Conservation (phyloP, 768 basidiomycete genomes). For the Hypholoma fasciculare region DNA sequence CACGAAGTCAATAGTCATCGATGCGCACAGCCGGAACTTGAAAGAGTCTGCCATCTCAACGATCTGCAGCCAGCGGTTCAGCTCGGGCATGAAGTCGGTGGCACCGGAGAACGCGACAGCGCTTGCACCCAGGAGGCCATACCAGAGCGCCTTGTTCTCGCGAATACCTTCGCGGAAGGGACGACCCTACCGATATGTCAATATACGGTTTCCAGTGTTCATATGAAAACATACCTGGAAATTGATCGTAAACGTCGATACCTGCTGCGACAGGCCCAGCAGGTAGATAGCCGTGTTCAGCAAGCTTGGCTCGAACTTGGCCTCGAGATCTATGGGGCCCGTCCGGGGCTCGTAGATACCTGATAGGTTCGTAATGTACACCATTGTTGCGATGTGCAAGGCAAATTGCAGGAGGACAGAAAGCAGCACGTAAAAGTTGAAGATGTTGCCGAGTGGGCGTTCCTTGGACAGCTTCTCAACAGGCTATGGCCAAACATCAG, state of each 20-base stretch:
- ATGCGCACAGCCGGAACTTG: conserved; percentile 70
- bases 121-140: conserved; percentile 86
- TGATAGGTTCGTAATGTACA: conserved; percentile 91
- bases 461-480: conserved; percentile 94
- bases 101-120: conserved; percentile 92
- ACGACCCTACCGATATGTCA: conserved; percentile 60
- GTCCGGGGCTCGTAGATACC: conserved; percentile 76
- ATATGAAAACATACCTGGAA: conserved; percentile 63
- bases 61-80: conserved; percentile 96
- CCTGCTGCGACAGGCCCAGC: conserved; percentile 93
- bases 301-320: conserved; percentile 93
- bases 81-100: conserved; percentile 92
- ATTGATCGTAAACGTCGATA: conserved; percentile 98
- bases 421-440: conserved; percentile 92
- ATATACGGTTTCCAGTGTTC: background rate
- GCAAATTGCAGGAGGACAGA: conserved; percentile 94
- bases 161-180: conserved; percentile 98
- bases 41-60: conserved; percentile 89
- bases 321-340: conserved; percentile 88
- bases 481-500: conserved; percentile 52
- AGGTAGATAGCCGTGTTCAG: conserved; percentile 98
- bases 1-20: conserved; percentile 87
- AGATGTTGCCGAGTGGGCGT: conserved; percentile 92
- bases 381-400: conserved; percentile 84
- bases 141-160: conserved; percentile 93